Evolutionary conservation across 2,329 filamentous ascomycete genomes (phyloP).

Genomic region (Nemania serpens): DNA sequence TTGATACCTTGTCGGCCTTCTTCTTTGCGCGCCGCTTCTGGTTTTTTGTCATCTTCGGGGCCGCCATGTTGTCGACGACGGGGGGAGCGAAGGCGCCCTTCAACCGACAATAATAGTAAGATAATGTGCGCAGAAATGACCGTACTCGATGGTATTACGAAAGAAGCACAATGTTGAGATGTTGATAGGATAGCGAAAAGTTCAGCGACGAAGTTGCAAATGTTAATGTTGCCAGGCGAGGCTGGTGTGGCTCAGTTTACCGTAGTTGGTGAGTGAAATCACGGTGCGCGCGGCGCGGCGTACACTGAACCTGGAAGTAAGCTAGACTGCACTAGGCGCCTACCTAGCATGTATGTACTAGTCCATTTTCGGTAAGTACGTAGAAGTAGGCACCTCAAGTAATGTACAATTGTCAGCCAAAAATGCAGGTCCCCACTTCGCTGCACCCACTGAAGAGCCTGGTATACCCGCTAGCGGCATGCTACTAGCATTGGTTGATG

Average conservation of each 20-base stretch:
- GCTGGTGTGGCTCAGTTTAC: neutral
- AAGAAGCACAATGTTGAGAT: neutral
- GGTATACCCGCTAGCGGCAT: neutral
- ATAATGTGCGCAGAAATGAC: neutral
- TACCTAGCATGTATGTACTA: too few relatives aligned
- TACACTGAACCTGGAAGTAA: neutral
- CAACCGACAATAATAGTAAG: neutral
- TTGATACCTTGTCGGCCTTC: constrained; percentile 82
- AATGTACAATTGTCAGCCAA: too few relatives aligned
- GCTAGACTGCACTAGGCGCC: too few relatives aligned
- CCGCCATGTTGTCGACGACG: constrained; percentile 56
- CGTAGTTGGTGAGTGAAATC: neutral
- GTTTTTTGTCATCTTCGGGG: constrained; percentile 85
- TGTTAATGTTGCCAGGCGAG: neutral
- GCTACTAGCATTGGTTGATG: neutral
- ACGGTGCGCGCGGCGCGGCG: neutral
- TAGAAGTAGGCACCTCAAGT: too few relatives aligned
- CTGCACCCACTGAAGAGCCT: neutral
- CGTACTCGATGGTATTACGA: neutral
- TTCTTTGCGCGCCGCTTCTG: constrained; percentile 91
- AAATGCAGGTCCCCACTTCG: neutral
- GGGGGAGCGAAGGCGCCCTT: constrained; percentile 26
- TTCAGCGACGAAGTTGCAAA: neutral
- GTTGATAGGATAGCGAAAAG: neutral
- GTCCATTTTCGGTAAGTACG: too few relatives aligned